Base-by-base conservation (phyloP, 345 rosid species). In the Ceriops zippeliana region DNA sequence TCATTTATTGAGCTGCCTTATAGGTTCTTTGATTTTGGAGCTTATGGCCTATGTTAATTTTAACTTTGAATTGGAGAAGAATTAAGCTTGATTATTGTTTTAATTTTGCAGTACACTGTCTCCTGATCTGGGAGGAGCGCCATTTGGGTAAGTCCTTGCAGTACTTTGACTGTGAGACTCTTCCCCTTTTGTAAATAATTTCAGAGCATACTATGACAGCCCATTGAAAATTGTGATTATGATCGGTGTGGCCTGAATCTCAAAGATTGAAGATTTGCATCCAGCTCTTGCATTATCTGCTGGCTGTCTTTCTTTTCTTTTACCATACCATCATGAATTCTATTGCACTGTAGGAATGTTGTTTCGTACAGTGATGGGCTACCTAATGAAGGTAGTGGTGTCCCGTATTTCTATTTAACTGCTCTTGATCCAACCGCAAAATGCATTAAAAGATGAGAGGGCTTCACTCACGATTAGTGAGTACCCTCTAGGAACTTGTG, bases 381-480 rank as follows among this genome's bases (percentile, higher is more conserved):
- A 42, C 96, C 97, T 0, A 72, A 75, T 11, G 57, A 85, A 71
- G 86, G 96, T 20, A 80, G 62, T 35, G 99, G 97, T 22, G 65
- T 90, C 76, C 99, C 97, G 0, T 95, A 88, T 79, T 95, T 95
- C 75, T 95, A 95, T 86, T 84, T 95, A 82, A 95, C 97, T 30
- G 72, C 86, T 46, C 99, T 95, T 67, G 99, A 95, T 85, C 97
- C 96, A 75, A 95, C 98, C 9, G 92, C 98, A 1, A 79, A 83
- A 93, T 78, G 98, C 97, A 5, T 56, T 88, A 54, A 74, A 74
- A 70, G 98, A 93, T 74, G 66, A 71, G 52, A 86, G 95, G 68
- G 86, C 98, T 72, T 93, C 98, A 3, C 75, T 91, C 47, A 62
- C 99, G 6, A 49, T 85, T 54, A 93, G 98, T 20, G 98, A 93